These are phyloP conservation scores for Penicillium sp. DNA, from an alignment of 2,329 filamentous ascomycete genomes.

Conservation along the genomic window DNA sequence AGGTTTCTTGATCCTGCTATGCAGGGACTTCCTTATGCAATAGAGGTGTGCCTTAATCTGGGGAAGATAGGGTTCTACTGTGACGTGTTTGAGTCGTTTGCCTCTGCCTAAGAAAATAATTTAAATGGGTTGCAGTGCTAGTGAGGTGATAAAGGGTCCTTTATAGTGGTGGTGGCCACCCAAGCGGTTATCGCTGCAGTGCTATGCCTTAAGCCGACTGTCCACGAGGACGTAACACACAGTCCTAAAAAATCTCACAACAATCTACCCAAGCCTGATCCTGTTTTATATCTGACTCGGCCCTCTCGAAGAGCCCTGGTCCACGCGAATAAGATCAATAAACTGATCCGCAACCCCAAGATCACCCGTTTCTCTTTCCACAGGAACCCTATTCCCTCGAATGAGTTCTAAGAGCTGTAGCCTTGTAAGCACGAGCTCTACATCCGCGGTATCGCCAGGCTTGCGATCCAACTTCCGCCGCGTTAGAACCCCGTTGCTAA, in stretches of 20 bases:
- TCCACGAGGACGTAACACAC: too few relatives aligned
- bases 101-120: too few relatives aligned
- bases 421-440: slow-evolving; percentile 9
- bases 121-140: too few relatives aligned
- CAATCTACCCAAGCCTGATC: too few relatives aligned
- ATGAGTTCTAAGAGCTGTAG: slow-evolving; percentile 2
- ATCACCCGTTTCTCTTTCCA: not conserved
- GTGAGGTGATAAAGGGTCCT: too few relatives aligned
- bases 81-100: slow-evolving; percentile 1
- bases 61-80: slow-evolving; percentile 17
- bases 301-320: not conserved
- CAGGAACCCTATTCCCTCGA: slow-evolving; percentile 2
- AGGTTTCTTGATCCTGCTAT: not conserved
- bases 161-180: too few relatives aligned
- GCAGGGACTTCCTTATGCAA: slow-evolving; percentile 12
- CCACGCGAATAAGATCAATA: not conserved
- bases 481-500: slow-evolving; percentile 30
- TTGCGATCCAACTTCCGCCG: slow-evolving; percentile 2
- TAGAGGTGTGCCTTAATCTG: slow-evolving; percentile 15
- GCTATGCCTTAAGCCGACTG: too few relatives aligned
- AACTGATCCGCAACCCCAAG: not conserved
- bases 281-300: not conserved
- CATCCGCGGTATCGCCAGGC: slow-evolving; percentile 1
- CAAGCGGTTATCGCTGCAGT: too few relatives aligned
- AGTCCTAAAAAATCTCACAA: too few relatives aligned